phyloP scores from a whole-genome alignment of 2,329 filamentous ascomycete species.

The Ceratocystis albifundus region DNA sequence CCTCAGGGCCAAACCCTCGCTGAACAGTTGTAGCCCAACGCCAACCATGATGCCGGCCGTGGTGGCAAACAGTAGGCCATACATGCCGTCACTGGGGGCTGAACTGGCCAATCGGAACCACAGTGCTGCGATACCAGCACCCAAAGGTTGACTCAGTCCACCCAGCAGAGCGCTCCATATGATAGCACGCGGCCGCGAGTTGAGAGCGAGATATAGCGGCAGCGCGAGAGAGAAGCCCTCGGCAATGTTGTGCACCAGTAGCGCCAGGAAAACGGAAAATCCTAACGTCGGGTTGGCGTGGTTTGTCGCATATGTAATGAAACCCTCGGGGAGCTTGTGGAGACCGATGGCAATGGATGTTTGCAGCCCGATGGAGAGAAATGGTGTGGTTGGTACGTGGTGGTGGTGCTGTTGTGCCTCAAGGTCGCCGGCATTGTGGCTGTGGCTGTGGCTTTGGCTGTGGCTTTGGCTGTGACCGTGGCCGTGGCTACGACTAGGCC shows the following conservation, averaged over 20 bases:
- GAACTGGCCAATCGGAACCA: conserved; percentile 63
- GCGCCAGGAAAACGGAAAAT: conserved; percentile 82
- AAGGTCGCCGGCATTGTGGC: conserved; percentile 27
- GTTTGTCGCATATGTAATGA: conserved; percentile 92
- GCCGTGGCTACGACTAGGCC: conserved; percentile 10
- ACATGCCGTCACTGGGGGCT: conserved; percentile 30
- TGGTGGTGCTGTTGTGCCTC: conserved; percentile 62
- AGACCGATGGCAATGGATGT: conserved; percentile 90
- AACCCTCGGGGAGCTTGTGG: conserved; percentile 83
- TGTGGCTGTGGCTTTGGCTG: conserved; percentile 18
- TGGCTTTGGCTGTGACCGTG: conserved; percentile 25
- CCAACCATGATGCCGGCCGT: conserved; percentile 94
- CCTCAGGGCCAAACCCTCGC: conserved; percentile 71
- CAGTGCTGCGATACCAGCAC: conserved; percentile 69
- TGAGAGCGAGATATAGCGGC: conserved; percentile 81
- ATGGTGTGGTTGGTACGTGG: conserved; percentile 88
- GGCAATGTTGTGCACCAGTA: conserved; percentile 96
- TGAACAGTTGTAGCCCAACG: conserved; percentile 79
- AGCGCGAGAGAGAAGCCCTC: conserved; percentile 93
- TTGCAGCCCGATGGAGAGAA: conserved; percentile 88
- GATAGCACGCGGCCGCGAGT: conserved; percentile 70
- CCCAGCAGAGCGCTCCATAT: conserved; percentile 73
- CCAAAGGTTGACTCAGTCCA: conserved; percentile 75
- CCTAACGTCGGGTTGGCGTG: conserved; percentile 85
- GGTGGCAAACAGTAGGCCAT: conserved; percentile 73